Base-by-base conservation (phyloP, 306 rosid genomes). In the Cercis canadensis region DNA sequence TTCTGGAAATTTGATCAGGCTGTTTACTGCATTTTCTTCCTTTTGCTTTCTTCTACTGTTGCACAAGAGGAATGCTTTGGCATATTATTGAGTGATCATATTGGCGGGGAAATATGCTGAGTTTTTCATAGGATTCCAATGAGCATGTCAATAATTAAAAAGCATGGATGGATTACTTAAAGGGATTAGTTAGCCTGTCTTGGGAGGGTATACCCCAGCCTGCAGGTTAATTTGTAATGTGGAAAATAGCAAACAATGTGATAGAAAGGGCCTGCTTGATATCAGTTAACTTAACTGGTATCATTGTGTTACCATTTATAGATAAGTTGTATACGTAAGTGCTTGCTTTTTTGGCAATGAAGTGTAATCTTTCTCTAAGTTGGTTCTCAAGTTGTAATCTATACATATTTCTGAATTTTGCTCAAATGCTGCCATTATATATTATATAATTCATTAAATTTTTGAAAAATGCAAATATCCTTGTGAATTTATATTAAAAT, bases 401-500 rank as follows among this genome's bases (percentile, higher is more conserved):
- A 5, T 2, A 8, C 43, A 19, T 69, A 32, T 17, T 9, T 70
- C 62, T 13, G 36, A 59, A 14, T 47, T 57, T 47, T 71, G 11
- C 33, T 11, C 29, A 47, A 72, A 47, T 61, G 45, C 18, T 81
- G 24, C 32, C 32, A 29, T 37, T 3, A 24, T 24, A 24, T 3
- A 24, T 46, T 66, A 54, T 19, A 45, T 72, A 67, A 69, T 41
- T 36, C 18, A 17, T 41, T 61, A 33, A 56, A 34, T 14, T 24
- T 5, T 24, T 5, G 8, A 2, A 60, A 68, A 58, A 12, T 61
- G 55, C 33, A 44, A 60, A 39, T 43, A 46, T 78, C 16, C 50
- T 60, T 47, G 14, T 74, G 40, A 52, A 57, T 65, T 47, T 17
- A 15, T 75, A 65, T 82, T 76, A 65, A 53, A 55, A 55, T 36